These are phyloP conservation scores for Parastagonospora avenae DNA, from an alignment of 2,329 filamentous ascomycete species.

Conservation along the genomic window DNA sequence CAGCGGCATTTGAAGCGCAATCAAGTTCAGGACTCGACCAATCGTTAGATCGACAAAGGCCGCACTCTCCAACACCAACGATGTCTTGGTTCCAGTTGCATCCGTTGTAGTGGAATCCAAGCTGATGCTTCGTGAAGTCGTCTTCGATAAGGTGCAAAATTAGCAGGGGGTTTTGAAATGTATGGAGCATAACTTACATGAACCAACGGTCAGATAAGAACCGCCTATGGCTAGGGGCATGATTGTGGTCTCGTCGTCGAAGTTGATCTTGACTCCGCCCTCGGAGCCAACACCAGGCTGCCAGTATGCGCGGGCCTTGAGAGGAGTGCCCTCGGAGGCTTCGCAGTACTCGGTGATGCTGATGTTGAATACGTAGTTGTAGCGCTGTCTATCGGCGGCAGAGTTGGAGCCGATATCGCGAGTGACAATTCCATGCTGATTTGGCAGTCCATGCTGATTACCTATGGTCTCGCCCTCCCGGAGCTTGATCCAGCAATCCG, in stretches of 20 bases:
- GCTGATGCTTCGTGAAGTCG: neutral
- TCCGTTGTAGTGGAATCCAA: neutral
- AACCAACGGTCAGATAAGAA: neutral
- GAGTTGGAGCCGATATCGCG: neutral
- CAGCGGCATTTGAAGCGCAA: neutral
- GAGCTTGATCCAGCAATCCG: neutral
- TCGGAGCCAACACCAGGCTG: neutral
- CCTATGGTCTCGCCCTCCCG: neutral
- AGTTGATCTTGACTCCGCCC: neutral
- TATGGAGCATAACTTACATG: neutral
- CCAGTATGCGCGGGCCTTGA: neutral
- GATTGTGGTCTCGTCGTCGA: neutral
- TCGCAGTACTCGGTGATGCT: constrained; percentile 2
- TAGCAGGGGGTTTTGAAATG: neutral
- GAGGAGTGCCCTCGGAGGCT: constrained; percentile 1
- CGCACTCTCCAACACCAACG: neutral
- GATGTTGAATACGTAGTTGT: neutral
- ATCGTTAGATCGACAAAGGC: neutral
- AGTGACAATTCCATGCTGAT: neutral
- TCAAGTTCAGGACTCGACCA: neutral
- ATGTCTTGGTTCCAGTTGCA: constrained; percentile 3
- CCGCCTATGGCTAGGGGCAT: neutral
- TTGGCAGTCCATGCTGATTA: neutral
- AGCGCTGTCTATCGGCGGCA: neutral
- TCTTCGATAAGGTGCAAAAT: neutral